Evolutionary conservation across 2,329 filamentous ascomycete genomes (phyloP).

Genomic region (Ascochyta viciae-villosae): DNA sequence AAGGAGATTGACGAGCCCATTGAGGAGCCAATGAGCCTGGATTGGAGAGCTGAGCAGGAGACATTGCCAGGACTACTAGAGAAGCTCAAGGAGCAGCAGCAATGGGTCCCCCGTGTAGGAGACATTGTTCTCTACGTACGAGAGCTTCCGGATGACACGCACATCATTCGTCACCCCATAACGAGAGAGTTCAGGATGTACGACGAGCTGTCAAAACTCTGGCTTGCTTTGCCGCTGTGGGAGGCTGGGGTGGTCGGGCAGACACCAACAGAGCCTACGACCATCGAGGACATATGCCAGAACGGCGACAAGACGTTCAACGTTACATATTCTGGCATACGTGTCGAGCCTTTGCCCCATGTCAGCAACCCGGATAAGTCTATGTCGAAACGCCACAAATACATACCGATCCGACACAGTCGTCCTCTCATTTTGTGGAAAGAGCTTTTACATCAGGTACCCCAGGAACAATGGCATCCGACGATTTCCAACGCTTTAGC

Average conservation of each 20-base stretch:
- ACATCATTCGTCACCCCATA: constrained; percentile 38
- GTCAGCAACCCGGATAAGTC: constrained; percentile 59
- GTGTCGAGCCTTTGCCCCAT: constrained; percentile 64
- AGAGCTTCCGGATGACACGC: constrained; percentile 34
- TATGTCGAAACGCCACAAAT: constrained; percentile 61
- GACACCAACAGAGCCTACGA: constrained; percentile 52
- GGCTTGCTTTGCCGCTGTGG: constrained; percentile 58
- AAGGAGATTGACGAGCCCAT: constrained; percentile 55
- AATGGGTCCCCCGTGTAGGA: constrained; percentile 62
- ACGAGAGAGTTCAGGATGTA: constrained; percentile 35
- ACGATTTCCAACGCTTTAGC: constrained; percentile 63
- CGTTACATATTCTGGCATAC: constrained; percentile 61
- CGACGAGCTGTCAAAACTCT: constrained; percentile 27
- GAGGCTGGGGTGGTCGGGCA: constrained; percentile 65
- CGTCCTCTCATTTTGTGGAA: constrained; percentile 64
- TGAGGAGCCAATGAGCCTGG: constrained; percentile 59
- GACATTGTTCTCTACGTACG: constrained; percentile 64
- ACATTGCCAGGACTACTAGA: constrained; percentile 53
- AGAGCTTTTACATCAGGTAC: constrained; percentile 54
- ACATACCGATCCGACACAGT: constrained; percentile 61
- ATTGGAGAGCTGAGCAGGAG: constrained; percentile 62
- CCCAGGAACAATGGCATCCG: constrained; percentile 53
- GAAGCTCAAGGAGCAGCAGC: constrained; percentile 53
- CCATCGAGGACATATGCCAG: constrained; percentile 56
- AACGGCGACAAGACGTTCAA: constrained; percentile 50